These are phyloP conservation scores for Caloboletus inedulis DNA, from an alignment of 1,284 basidiomycete genomes.

Conservation along the genomic window DNA sequence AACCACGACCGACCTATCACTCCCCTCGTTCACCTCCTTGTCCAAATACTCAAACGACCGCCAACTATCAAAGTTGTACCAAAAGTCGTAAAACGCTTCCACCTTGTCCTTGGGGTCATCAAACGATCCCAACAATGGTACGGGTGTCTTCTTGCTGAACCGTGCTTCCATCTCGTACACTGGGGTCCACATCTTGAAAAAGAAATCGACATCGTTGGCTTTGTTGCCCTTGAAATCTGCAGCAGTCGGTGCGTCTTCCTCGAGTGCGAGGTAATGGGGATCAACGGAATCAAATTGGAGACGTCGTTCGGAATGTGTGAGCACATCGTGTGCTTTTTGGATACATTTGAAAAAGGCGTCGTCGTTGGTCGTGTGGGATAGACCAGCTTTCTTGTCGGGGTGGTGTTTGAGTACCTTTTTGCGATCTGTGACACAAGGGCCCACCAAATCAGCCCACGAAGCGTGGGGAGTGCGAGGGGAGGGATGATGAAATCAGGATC, in stretches of 20 bases:
- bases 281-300: constrained; percentile 98
- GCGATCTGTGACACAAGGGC: constrained; percentile 59
- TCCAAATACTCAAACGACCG: constrained; percentile 97
- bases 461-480: constrained; percentile 1
- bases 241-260: constrained; percentile 75
- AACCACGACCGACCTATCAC: constrained; percentile 70
- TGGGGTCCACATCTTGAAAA: constrained; percentile 65
- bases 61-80: constrained; percentile 99
- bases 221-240: constrained; percentile 57
- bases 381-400: constrained; percentile 94
- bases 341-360: constrained; percentile 99
- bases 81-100: constrained; percentile 96
- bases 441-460: not conserved
- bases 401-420: constrained; percentile 99
- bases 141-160: constrained; percentile 89
- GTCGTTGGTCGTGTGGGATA: constrained; percentile 78
- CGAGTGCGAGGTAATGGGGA: constrained; percentile 68
- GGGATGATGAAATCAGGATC: constrained; percentile 9
- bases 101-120: constrained; percentile 81
- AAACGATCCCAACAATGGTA: constrained; percentile 74
- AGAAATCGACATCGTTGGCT: constrained; percentile 47
- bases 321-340: constrained; percentile 92
- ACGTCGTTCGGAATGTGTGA: constrained; percentile 83
- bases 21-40: constrained; percentile 98
- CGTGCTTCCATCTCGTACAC: constrained; percentile 90